Conservation (phyloP, 2,329 filamentous ascomycete species). For the Colletotrichum destructivum region DNA sequence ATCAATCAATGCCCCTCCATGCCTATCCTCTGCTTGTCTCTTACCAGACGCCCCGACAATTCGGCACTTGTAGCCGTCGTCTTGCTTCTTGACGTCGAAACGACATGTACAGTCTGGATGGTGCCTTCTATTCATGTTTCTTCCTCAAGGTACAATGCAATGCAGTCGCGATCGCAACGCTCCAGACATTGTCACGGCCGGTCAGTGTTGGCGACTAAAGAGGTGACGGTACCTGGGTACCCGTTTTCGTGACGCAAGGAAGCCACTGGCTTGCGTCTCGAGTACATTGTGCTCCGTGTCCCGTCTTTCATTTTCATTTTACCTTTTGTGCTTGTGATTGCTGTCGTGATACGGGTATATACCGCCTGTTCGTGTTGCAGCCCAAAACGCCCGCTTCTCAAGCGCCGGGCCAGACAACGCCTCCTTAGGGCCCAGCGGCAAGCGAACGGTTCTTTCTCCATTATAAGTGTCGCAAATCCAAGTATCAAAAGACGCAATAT, state of each 20-base stretch:
- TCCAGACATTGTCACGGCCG: not conserved
- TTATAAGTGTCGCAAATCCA: conserved; percentile 1
- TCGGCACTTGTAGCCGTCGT: conserved; percentile 26
- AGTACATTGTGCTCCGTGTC: not conserved
- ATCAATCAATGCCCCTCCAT: not conserved
- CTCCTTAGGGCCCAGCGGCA: not conserved
- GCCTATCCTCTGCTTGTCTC: not conserved
- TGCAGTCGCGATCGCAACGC: conserved; percentile 3
- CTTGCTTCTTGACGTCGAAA: conserved; percentile 18
- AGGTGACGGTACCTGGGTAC: conserved; percentile 26
- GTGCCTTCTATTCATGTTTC: not conserved
- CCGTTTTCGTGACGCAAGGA: conserved; percentile 1
- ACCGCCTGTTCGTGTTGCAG: conserved; percentile 40
- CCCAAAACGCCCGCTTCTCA: conserved; percentile 39
- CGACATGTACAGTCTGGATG: conserved; percentile 5
- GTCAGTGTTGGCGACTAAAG: not conserved
- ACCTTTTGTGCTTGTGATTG: not conserved
- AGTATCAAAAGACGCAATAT: not conserved
- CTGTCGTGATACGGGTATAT: not conserved
- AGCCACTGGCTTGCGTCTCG: not conserved
- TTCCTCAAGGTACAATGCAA: conserved; percentile 16
- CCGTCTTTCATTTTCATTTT: conserved; percentile 4
- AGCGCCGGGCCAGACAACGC: conserved; percentile 29
- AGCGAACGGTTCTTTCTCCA: not conserved
- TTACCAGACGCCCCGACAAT: conserved; percentile 32